Evolutionary conservation across 768 basidiomycete genomes (phyloP), one percentile per base, ranked within the genome.

Genomic region (Grammothele lineata): DNA sequence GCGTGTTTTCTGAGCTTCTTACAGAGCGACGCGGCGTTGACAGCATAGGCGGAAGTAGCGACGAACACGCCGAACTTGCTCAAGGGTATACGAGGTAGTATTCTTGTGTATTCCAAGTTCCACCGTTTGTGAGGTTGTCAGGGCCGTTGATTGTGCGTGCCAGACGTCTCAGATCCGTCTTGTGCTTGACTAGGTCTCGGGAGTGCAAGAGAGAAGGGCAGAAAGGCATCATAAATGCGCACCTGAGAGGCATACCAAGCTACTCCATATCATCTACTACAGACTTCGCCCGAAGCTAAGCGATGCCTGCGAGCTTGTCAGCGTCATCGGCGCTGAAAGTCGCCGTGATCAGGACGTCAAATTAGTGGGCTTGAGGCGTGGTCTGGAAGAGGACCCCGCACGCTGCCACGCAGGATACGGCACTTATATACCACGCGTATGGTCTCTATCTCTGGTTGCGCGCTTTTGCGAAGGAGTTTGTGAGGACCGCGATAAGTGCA

Each of bases 51-150:
- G n/a, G 86, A 89, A 5, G 72, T 69, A n/a, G 70, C 64, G 15
- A 92, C 71, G 26, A 86, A 78, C 5, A 70, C 71, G 33, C 73
- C 76, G 58, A 94, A 91, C 56, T 78, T 81, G 14, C 69, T 73
- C 21, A 72, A 57, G 2, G 78, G 57, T 36, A 87, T 57, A 17
- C 92, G 83, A 18, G 92, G 90, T 38, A 91, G 60, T 54, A 94
- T 85, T 68, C 93, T 93, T 34, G 86, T 87, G 59, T 85, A 87
- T 1, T 92, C 91, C 51, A 93, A 93, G 74, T 76, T 62, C 79
- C 87, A 67, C 82, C 90, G 66, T 92, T 92, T 19, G 78, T 74
- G 26, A 85, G 70, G 59, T 83, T 83, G 61, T 76, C 77, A 48
- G 85, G 57, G 12, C 75, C 75, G n/a, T 72, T 70, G 25, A 3